Conservation (phyloP, 148 eudicot species). For the Camellia granthamiana region DNA sequence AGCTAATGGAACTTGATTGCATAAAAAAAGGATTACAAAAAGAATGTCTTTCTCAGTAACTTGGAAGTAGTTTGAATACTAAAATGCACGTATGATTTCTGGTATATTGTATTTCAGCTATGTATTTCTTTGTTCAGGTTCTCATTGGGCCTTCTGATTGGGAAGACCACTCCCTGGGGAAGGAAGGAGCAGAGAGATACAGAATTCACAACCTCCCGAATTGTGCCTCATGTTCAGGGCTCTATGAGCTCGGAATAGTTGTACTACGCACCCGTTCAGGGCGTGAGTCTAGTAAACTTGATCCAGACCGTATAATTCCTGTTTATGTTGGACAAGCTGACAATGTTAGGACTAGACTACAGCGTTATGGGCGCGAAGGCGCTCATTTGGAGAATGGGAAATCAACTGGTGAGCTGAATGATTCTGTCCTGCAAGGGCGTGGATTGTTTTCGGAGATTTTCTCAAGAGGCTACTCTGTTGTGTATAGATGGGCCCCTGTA, state of each 20-base stretch:
- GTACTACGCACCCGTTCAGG: slow-evolving; percentile 30
- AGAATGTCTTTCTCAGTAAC: background rate
- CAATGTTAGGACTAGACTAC: slow-evolving; percentile 74
- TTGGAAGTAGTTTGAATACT: background rate
- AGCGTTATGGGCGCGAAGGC: slow-evolving; percentile 74
- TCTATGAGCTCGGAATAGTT: slow-evolving; percentile 78
- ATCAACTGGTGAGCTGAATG: slow-evolving; percentile 22
- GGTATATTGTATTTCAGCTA: background rate
- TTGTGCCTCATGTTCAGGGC: slow-evolving; percentile 50
- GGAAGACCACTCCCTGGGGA: slow-evolving; percentile 51
- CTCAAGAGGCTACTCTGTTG: slow-evolving; percentile 55
- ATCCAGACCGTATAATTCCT: slow-evolving; percentile 43
- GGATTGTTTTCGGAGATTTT: slow-evolving; percentile 60
- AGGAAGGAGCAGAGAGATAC: slow-evolving; percentile 79
- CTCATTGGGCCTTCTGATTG: slow-evolving; percentile 80
- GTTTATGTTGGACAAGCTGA: slow-evolving; percentile 90
- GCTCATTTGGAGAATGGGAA: slow-evolving; percentile 68
- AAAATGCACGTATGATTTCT: background rate
- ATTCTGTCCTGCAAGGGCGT: slow-evolving; percentile 21
- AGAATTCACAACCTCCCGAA: slow-evolving; percentile 67
- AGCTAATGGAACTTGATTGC: background rate
- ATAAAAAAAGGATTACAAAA: background rate
- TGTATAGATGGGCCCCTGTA: slow-evolving; percentile 88
- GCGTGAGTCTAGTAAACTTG: slow-evolving; percentile 41
- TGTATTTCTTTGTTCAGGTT: slow-evolving; percentile 33